phyloP scores from a whole-genome alignment of 768 basidiomycete genomes.

The Phylloporus sp. region DNA sequence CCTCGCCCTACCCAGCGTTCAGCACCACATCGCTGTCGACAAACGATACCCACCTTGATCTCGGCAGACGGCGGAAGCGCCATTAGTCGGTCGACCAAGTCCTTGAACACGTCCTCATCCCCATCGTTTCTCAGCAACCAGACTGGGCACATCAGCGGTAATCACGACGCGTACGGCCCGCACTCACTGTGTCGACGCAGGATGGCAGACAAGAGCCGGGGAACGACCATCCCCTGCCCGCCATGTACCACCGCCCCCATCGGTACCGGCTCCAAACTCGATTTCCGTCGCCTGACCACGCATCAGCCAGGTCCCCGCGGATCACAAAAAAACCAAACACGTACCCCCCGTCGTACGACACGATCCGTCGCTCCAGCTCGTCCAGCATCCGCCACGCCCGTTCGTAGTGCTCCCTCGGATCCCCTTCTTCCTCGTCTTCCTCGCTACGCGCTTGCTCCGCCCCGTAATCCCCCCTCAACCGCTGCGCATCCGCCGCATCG shows the following conservation, averaged over 20 bases:
- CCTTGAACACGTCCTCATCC: conserved; percentile 46
- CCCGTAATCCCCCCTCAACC: conserved; percentile 53
- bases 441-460: conserved; percentile 33
- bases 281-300: conserved; percentile 39
- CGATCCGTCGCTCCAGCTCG: conserved; percentile 54
- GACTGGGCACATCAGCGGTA: conserved; percentile 35
- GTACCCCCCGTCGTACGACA: conserved; percentile 50
- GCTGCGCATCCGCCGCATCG: conserved; percentile 54
- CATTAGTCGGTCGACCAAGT: conserved; percentile 53
- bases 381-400: conserved; percentile 55
- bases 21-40: neutral
- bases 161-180: conserved; percentile 2
- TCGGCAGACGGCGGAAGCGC: conserved; percentile 51
- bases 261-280: conserved; percentile 33
- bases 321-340: conserved; percentile 9
- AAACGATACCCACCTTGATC: conserved; percentile 45
- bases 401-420: conserved; percentile 51
- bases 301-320: neutral
- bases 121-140: conserved; percentile 61
- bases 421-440: conserved; percentile 20
- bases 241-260: conserved; percentile 18
- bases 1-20: too few relatives aligned
- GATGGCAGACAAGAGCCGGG: conserved; percentile 55
- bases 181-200: conserved; percentile 65
- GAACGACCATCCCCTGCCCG: conserved; percentile 49